Evolutionary conservation across 768 basidiomycete species (phyloP).

Genomic region (Boletus rex-veris): DNA sequence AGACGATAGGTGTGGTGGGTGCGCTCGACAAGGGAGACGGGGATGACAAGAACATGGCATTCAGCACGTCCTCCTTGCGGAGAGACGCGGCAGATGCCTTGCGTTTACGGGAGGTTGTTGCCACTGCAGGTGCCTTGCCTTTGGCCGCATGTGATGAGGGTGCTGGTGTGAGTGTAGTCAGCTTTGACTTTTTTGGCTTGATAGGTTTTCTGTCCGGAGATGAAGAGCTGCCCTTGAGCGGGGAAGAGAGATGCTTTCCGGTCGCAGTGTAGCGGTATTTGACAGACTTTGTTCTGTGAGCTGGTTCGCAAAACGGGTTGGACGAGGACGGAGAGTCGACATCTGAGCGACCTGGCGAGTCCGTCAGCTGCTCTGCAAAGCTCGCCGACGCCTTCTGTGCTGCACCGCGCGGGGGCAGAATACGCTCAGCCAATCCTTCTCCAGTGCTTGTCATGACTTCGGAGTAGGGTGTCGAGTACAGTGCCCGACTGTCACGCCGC

Average conservation of each 20-base stretch:
- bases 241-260: slow-evolving; percentile 33
- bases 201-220: slow-evolving; percentile 27
- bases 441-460: slow-evolving; percentile 14
- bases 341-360: slow-evolving; percentile 26
- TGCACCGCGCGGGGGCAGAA: slow-evolving; percentile 32
- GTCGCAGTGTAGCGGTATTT: slow-evolving; percentile 33
- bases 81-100: slow-evolving; percentile 16
- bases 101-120: slow-evolving; percentile 28
- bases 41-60: slow-evolving; percentile 12
- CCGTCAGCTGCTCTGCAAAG: slow-evolving; percentile 33
- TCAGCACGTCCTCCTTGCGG: slow-evolving; percentile 7
- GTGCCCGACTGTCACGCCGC: slow-evolving; percentile 12
- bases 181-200: slow-evolving; percentile 4
- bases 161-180: slow-evolving; percentile 7
- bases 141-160: slow-evolving; percentile 13
- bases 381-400: slow-evolving; percentile 32
- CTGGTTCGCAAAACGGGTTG: slow-evolving; percentile 26
- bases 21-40: slow-evolving; percentile 28
- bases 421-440: slow-evolving; percentile 8
- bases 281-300: slow-evolving; percentile 23
- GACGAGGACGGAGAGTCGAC: slow-evolving; percentile 14
- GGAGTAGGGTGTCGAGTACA: neutral
- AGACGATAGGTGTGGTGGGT: slow-evolving; percentile 14
- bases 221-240: slow-evolving; percentile 30
- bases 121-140: slow-evolving; percentile 4